Base-by-base conservation (phyloP, 352 stramenopile genomes). In the Phytophthora hibernalis region DNA sequence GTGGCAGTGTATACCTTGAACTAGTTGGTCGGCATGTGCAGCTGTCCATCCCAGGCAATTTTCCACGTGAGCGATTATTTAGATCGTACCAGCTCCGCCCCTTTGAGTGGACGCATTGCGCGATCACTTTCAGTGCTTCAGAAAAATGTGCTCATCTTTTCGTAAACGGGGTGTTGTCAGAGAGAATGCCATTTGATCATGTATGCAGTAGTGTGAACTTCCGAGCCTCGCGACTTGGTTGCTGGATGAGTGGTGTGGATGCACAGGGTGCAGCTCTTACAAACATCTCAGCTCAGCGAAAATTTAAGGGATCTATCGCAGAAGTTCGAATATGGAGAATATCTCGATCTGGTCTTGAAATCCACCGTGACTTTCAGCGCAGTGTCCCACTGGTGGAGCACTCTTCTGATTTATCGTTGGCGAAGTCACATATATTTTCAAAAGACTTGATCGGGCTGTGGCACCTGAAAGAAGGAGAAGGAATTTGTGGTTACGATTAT, bases 401-500 rank as follows among this genome's bases (percentile, higher is more conserved):
- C 16, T 35, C 53, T 1, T 31, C 20, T 7, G 72, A 61, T 47
- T 26, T 61, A 30, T 65, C 28, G 33, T 37, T 65, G 37, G 8
- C 31, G 42, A 62, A 58, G n/a, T 44, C 45, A n/a, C 21, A 69
- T 47, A 11, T 33, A 18, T 68, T 24, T 43, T 84, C 57, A 38
- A 56, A 65, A 33, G 44, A 64, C 30, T 33, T 85, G 35, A 66
- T 91, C 20, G 82, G 76, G 15, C 47, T 93, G 9, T 95, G 87
- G 87, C 87, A 92, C 70, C 54, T 92, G 21, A 81, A 83, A 9
- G 87, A 95, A 82, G 85, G 84, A 9, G 85, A 93, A 74, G 85
- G 82, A 2, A 80, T 91, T 12, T 86, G 70, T 57, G 80, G 69
- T 38, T 85, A 83, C 24, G 84, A 91, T 70, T 70, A 24, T 38